Percentiles rank a stretch among this genome's conserved stretches.
Evolutionary conservation across 306 rosid genomes (phyloP).

Genomic region (Trifolium dubium): DNA sequence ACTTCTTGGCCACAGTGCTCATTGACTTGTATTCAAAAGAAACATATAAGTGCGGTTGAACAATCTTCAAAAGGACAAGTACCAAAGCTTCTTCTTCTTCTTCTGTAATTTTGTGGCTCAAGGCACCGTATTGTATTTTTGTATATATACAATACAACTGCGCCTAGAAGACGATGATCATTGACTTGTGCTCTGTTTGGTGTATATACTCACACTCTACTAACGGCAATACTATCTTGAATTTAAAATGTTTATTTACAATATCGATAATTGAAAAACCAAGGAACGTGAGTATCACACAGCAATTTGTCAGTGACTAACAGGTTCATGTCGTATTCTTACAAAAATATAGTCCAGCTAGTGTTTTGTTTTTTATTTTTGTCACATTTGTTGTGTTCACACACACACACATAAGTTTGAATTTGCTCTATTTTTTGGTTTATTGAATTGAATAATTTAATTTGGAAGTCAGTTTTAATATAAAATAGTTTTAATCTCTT

Average conservation of each 20-base stretch:
- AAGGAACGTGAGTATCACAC: slow-evolving; percentile 12
- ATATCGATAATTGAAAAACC: neutral
- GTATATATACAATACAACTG: neutral
- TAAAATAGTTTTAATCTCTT: too few relatives aligned
- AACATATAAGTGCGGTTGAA: slow-evolving; percentile 49
- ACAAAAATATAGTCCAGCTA: slow-evolving; percentile 4
- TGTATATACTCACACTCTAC: neutral
- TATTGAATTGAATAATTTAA: too few relatives aligned
- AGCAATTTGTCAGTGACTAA: slow-evolving; percentile 2
- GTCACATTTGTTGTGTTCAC: neutral
- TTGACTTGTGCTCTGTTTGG: slow-evolving; percentile 32
- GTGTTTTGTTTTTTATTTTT: slow-evolving; percentile 27
- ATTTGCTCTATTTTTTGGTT: too few relatives aligned
- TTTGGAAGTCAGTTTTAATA: too few relatives aligned
- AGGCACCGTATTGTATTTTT: slow-evolving; percentile 40
- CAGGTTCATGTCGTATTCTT: slow-evolving; percentile 33
- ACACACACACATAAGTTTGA: too few relatives aligned
- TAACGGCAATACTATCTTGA: slow-evolving; percentile 2
- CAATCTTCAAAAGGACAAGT: slow-evolving; percentile 30
- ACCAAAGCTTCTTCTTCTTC: slow-evolving; percentile 37
- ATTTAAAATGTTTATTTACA: neutral
- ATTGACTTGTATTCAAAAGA: slow-evolving; percentile 42
- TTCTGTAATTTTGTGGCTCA: slow-evolving; percentile 62
- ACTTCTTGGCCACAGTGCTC: slow-evolving; percentile 47
- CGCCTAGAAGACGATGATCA: slow-evolving; percentile 50